Evolutionary conservation across 1,139 yeast genomes (phyloP), one percentile per base, ranked within the genome.

Genomic region (Candida glucosophila): DNA sequence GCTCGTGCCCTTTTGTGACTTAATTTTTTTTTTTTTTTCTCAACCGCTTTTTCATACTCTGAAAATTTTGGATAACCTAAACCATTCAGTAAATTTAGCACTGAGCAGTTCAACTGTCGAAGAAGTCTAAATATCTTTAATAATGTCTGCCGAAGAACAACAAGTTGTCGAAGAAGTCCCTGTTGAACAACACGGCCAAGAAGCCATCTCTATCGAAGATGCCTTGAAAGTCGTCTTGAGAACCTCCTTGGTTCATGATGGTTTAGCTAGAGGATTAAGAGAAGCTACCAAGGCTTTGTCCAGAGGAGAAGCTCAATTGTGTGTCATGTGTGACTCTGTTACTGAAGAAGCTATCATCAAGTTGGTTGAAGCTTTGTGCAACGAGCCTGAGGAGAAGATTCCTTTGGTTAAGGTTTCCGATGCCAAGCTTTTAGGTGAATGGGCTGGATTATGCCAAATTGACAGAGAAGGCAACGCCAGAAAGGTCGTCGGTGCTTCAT

Each of bases 391-490:
- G 63, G 77, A 79, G 69, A 85, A 85, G 74, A 85, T 90, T 52
- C 97, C 98, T 56, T 77, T 90, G 67, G 82, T 92, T 79, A 90
- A 90, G 82, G 97, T 90, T 52, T 85, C 97, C 52, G 98, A 92
- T 64, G 95, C 97, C 62, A 90, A 90, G 81, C 85, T 85, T 75
- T 81, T 90, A 62, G 99, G 99, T 77, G 97, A 90, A 77, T 90
- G 98, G 99, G 98, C 97, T 58, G 99, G 99, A 79, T 78, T 90
- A 54, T 92, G 96, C 75, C 90, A 86, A 74, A 80, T 90, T 58
- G 98, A 90, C 93, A 86, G 95, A 75, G 98, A 90, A 58, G 99
- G 98, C 73, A 86, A 88, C 77, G 96, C 97, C 73, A 86, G 97
- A 78, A 90, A 90, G 86, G 97, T 90, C 56, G 98, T 92, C 65